phyloP scores from a whole-genome alignment of 2,329 filamentous ascomycete species.

The Fusarium sp. region DNA sequence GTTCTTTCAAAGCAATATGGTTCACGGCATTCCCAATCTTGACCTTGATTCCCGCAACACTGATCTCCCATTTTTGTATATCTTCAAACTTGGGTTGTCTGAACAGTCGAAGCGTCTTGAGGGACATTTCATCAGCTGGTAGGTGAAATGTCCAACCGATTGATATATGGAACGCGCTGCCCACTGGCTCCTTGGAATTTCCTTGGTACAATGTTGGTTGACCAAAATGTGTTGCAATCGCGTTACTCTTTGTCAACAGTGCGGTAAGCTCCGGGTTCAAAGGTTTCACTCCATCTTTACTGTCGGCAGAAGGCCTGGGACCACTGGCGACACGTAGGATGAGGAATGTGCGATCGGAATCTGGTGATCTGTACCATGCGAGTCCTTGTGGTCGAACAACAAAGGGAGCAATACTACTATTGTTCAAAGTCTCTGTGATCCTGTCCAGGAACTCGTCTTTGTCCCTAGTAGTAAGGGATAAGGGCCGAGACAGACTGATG shows the following conservation, averaged over 20 bases:
- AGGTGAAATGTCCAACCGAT: constrained; percentile 82
- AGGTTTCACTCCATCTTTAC: constrained; percentile 45
- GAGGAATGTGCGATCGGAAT: constrained; percentile 83
- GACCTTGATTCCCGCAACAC: constrained; percentile 73
- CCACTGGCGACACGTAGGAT: constrained; percentile 72
- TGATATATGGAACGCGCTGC: constrained; percentile 82
- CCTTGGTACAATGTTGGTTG: constrained; percentile 78
- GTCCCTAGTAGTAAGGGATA: constrained; percentile 78
- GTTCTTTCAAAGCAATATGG: constrained; percentile 56
- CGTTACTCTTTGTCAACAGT: constrained; percentile 78
- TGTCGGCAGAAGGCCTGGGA: neutral
- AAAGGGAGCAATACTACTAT: constrained; percentile 50
- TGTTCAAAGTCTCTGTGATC: constrained; percentile 60
- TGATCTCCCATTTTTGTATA: constrained; percentile 61
- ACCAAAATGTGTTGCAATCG: constrained; percentile 74
- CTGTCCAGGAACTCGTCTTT: constrained; percentile 75
- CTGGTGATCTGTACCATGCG: constrained; percentile 65
- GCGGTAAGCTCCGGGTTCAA: constrained; percentile 67
- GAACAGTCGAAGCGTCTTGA: constrained; percentile 46
- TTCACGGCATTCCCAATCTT: constrained; percentile 81
- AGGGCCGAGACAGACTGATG: constrained; percentile 87
- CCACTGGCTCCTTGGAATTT: constrained; percentile 41
- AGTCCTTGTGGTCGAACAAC: constrained; percentile 55
- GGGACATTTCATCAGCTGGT: constrained; percentile 58
- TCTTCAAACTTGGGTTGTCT: constrained; percentile 41